Evolutionary conservation across 495 filamentous ascomycete species (phyloP).

Genomic region (Talaromyces ruber): DNA sequence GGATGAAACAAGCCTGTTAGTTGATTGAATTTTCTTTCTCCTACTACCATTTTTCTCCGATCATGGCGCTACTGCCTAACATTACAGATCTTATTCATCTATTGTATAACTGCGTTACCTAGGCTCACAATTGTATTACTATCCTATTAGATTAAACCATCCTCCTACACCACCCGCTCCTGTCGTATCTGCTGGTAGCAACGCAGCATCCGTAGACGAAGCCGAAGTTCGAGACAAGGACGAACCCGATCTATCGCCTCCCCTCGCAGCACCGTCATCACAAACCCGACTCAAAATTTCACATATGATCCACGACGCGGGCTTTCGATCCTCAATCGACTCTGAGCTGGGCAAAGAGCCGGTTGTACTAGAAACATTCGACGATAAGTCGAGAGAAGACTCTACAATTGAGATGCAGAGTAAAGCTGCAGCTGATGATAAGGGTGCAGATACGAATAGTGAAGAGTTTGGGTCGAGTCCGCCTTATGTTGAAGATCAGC

Average conservation of each 20-base stretch:
- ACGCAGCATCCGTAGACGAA: conserved; percentile 5
- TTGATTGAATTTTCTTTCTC: conserved; percentile 30
- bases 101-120: neutral
- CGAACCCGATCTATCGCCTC: neutral
- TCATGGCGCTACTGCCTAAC: neutral
- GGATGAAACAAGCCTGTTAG: conserved; percentile 31
- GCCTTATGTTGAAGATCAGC: conserved; percentile 5
- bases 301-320: conserved; percentile 28
- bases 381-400: neutral
- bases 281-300: conserved; percentile 19
- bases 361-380: neutral
- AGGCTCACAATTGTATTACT: neutral
- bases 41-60: conserved; percentile 6
- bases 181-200: neutral
- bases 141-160: neutral
- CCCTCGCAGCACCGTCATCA: conserved; percentile 1
- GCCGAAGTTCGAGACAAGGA: neutral
- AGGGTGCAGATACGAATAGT: neutral
- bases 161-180: neutral
- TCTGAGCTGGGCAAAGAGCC: conserved; percentile 11
- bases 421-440: conserved; percentile 3
- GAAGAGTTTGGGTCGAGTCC: conserved; percentile 16
- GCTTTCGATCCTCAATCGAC: conserved; percentile 28
- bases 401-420: neutral
- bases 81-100: neutral